Evolutionary conservation across 768 basidiomycete genomes (phyloP), one percentile per base, ranked within the genome.

Genomic region (Boletellus sp.): DNA sequence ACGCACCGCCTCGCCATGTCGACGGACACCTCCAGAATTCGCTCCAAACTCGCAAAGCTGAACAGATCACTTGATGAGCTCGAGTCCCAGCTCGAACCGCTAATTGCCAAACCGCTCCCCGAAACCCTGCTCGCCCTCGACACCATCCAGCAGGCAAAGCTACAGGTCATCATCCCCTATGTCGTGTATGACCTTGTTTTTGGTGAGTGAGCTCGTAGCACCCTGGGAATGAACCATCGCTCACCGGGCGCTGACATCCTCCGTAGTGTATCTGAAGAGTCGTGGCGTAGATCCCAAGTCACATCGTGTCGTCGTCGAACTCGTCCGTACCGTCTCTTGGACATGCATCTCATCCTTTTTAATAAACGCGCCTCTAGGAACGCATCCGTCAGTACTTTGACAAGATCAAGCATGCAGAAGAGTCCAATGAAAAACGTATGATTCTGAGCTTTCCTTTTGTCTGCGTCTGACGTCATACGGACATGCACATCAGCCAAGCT

Each of bases 111-210:
- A 51, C 75, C 85, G 3, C 75, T 93, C 13, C 78, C 83, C 6
- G 85, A 90, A 56, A 80, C 83, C 0, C 62, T 84, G 15, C 67
- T 84, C 20, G 73, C 73, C 12, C 74, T 91, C 22, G 83, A 88
- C 52, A 79, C 81, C 7, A 72, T 93, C 19, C 84, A 90, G 51
- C 87, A 90, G 59, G 90, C 90, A 22, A 90, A 91, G 66, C 67
- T 92, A 3, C 87, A 93, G 54, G 83, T 84, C 6, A 72, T 81
- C 32, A 62, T 93, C 37, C 87, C 89, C n/a, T 93, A 93, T 67
- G 74, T 90, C 26, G 76, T 87, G 3, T 90, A 93, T 61, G 90
- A 92, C 66, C 76, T 94, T 10, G 71, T 91, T n/a, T 91, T 90
- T 70, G 84, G 91, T 91, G 54, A 55, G 84, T 72, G 5, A n/a